These are phyloP conservation scores for Hypoxylon fuscum DNA, from an alignment of 495 filamentous ascomycete genomes.

Conservation along the genomic window DNA sequence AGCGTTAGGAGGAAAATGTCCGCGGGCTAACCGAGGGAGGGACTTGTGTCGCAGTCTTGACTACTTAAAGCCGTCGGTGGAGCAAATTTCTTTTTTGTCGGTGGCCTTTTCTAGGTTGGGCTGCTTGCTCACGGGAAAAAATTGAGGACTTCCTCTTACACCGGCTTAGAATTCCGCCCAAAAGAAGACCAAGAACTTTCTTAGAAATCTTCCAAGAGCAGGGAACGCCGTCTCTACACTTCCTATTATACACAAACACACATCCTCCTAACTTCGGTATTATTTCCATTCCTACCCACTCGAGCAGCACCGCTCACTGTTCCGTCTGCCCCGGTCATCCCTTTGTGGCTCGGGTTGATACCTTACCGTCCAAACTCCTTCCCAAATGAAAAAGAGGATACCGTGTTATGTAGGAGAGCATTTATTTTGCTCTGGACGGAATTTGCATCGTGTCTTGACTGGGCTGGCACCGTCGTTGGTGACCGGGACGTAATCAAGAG, in stretches of 20 bases:
- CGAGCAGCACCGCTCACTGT: slow-evolving; percentile 8
- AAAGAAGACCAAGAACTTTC: slow-evolving; percentile 29
- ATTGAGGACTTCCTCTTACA: slow-evolving; percentile 27
- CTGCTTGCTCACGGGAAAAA: slow-evolving; percentile 29
- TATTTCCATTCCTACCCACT: slow-evolving; percentile 14
- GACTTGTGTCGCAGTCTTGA: slow-evolving; percentile 20
- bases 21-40: slow-evolving; percentile 22
- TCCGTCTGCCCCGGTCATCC: slow-evolving; percentile 25
- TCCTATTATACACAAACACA: slow-evolving; percentile 41
- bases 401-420: slow-evolving; percentile 31
- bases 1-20: too few species aligned
- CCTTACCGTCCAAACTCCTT: slow-evolving; percentile 30
- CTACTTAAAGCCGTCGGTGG: slow-evolving; percentile 41
- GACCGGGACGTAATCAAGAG: slow-evolving; percentile 32
- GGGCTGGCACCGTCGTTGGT: slow-evolving; percentile 26
- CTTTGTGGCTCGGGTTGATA: slow-evolving; percentile 37
- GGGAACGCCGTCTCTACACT: slow-evolving; percentile 28
- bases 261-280: slow-evolving; percentile 8
- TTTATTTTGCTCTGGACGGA: slow-evolving; percentile 21
- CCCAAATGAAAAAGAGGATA: slow-evolving; percentile 36
- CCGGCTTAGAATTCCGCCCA: slow-evolving; percentile 26
- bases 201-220: slow-evolving; percentile 28
- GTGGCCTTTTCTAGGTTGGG: slow-evolving; percentile 38
- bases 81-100: slow-evolving; percentile 33
- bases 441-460: slow-evolving; percentile 30